A percentile compares a stretch with the other conserved stretches of the same genome.
phyloP scores from a whole-genome alignment of 345 rosid genomes.

The Eucalyptus cloeziana region DNA sequence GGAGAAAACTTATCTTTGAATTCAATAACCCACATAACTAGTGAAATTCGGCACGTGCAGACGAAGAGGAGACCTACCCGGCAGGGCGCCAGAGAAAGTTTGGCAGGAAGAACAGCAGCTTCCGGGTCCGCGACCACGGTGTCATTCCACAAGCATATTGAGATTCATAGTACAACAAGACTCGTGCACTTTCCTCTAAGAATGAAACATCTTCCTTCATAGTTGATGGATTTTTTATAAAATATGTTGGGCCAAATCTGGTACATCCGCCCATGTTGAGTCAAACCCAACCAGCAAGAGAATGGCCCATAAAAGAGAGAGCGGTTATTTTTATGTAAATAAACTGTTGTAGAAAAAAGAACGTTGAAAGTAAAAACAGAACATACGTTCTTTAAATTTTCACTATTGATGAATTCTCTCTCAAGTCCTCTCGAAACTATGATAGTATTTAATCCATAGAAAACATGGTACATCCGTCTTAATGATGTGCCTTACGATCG shows the following conservation, averaged over 20 bases:
- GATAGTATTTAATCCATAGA: too few species aligned
- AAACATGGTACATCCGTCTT: too few species aligned
- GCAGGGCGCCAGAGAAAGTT: neutral
- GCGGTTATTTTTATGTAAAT: too few species aligned
- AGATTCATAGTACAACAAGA: neutral
- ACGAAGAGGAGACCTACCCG: neutral
- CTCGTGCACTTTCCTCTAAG: neutral
- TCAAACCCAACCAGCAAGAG: too few species aligned
- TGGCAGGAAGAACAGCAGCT: neutral
- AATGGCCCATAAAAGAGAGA: too few species aligned
- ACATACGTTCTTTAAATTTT: too few species aligned
- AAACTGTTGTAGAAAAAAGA: too few species aligned
- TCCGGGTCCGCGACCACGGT: neutral
- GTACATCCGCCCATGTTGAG: too few species aligned
- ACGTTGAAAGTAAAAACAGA: too few species aligned
- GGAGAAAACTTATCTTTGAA: neutral
- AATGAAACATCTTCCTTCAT: neutral
- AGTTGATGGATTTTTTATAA: neutral
- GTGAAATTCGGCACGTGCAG: neutral
- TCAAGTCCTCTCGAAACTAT: too few species aligned
- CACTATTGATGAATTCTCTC: too few species aligned
- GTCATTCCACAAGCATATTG: neutral
- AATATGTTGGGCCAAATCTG: too few species aligned
- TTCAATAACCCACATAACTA: neutral
- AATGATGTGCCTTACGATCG: rapidly evolving